phyloP scores from a whole-genome alignment of 1,284 basidiomycete genomes.

The Neonothopanus nambi region DNA sequence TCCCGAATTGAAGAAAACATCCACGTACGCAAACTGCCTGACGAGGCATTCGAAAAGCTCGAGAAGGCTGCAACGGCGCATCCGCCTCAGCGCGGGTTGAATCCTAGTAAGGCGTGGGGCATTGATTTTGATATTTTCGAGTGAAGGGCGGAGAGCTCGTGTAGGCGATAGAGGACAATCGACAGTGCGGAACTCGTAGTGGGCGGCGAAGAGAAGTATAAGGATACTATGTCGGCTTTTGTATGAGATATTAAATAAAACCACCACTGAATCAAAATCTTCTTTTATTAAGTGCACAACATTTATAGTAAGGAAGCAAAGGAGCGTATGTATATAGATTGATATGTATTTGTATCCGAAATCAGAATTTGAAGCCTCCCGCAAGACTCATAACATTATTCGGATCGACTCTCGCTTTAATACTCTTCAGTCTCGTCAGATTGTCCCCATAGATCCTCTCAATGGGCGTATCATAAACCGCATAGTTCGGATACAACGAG shows the following conservation, averaged over 20 bases:
- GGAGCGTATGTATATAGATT: too few relatives aligned
- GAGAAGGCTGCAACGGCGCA: conserved; percentile 62
- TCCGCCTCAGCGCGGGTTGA: conserved; percentile 50
- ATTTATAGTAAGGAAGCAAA: too few relatives aligned
- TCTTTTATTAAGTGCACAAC: too few relatives aligned
- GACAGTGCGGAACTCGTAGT: too few relatives aligned
- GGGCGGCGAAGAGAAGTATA: too few relatives aligned
- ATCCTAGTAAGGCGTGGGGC: conserved; percentile 65
- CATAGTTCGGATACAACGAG: conserved; percentile 54
- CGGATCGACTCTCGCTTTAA: conserved; percentile 49
- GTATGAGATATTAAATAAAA: too few relatives aligned
- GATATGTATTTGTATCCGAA: too few relatives aligned
- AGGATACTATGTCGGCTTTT: too few relatives aligned
- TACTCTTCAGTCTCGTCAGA: conserved; percentile 34
- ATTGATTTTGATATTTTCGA: conserved; percentile 65
- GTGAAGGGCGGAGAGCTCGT: not conserved
- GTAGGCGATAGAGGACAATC: too few relatives aligned
- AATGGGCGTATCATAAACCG: conserved; percentile 46
- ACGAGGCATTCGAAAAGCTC: conserved; percentile 55
- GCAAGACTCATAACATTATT: conserved; percentile 56
- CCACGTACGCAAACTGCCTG: conserved; percentile 54
- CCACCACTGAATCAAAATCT: too few relatives aligned
- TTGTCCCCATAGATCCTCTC: conserved; percentile 50
- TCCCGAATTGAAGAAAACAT: conserved; percentile 74
- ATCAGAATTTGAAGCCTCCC: conserved; percentile 44